A percentile compares a stretch with the other conserved stretches of the same genome.
These are phyloP conservation scores for Corchorus capsularis DNA, from an alignment of 345 rosid genomes.

Conservation along the genomic window DNA sequence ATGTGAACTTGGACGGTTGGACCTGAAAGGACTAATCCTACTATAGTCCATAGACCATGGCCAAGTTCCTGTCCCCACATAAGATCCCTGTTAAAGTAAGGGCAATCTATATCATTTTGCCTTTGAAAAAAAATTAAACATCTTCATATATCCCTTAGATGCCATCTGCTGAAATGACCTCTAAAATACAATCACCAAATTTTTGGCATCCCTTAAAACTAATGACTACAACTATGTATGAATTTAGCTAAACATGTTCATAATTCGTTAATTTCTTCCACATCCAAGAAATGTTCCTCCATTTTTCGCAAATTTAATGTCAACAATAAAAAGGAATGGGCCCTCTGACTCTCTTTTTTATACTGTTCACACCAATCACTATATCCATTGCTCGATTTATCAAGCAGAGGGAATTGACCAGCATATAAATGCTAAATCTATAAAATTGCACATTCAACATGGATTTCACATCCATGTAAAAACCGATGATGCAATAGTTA, in stretches of 20 bases:
- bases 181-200: not conserved
- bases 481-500: not conserved
- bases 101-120: not conserved
- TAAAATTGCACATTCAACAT: not conserved
- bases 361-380: not conserved
- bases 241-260: not conserved
- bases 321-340: not conserved
- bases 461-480: not conserved
- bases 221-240: not conserved
- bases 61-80: not conserved
- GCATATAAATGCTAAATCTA: not conserved
- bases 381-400: slow-evolving; percentile 8
- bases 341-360: not conserved
- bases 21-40: not conserved
- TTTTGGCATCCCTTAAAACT: not conserved
- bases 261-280: not conserved
- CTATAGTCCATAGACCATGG: not conserved
- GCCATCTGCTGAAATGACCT: not conserved
- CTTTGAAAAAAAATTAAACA: not conserved
- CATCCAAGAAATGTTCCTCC: not conserved
- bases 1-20: not conserved
- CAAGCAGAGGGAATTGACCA: not conserved
- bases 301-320: not conserved
- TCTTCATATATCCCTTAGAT: not conserved
- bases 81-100: not conserved